Conservation (phyloP, 805 yeast species). For the Sugiyamaella valdiviana region DNA sequence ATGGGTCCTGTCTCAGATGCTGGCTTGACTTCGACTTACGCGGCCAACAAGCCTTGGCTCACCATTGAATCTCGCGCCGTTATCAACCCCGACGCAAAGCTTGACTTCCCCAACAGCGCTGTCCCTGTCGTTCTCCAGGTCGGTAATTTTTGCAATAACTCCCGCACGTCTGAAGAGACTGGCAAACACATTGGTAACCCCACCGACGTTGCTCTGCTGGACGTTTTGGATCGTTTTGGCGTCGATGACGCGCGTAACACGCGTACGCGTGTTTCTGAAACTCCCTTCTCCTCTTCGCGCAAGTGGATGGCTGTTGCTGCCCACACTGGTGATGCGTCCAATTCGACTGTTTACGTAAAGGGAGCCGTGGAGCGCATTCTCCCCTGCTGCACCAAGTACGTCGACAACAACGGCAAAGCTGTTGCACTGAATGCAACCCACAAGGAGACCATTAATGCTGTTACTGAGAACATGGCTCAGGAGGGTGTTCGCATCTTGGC, state of each 20-base stretch:
- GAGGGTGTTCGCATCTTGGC: slow-evolving; percentile 85
- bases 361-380: slow-evolving; percentile 85
- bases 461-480: slow-evolving; percentile 61
- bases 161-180: slow-evolving; percentile 38
- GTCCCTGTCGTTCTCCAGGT: slow-evolving; percentile 22
- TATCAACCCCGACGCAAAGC: slow-evolving; percentile 3
- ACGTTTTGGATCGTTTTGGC: slow-evolving; percentile 63
- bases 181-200: slow-evolving; percentile 87
- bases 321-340: slow-evolving; percentile 52
- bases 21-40: neutral
- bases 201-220: slow-evolving; percentile 86
- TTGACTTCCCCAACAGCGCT: slow-evolving; percentile 17
- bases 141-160: slow-evolving; percentile 33
- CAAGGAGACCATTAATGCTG: slow-evolving; percentile 40
- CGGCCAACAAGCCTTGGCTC: slow-evolving; percentile 13
- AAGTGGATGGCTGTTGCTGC: slow-evolving; percentile 86
- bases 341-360: slow-evolving; percentile 58
- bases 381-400: slow-evolving; percentile 51
- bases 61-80: slow-evolving; percentile 7
- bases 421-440: slow-evolving; percentile 51
- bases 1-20: slow-evolving; percentile 18
- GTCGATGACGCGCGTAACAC: slow-evolving; percentile 61
- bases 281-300: slow-evolving; percentile 77
- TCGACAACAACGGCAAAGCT: slow-evolving; percentile 51
- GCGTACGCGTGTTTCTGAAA: slow-evolving; percentile 56